Percentiles rank a stretch among this genome's conserved stretches.
phyloP scores from a whole-genome alignment of 768 basidiomycete species.

The Suillus subluteus region DNA sequence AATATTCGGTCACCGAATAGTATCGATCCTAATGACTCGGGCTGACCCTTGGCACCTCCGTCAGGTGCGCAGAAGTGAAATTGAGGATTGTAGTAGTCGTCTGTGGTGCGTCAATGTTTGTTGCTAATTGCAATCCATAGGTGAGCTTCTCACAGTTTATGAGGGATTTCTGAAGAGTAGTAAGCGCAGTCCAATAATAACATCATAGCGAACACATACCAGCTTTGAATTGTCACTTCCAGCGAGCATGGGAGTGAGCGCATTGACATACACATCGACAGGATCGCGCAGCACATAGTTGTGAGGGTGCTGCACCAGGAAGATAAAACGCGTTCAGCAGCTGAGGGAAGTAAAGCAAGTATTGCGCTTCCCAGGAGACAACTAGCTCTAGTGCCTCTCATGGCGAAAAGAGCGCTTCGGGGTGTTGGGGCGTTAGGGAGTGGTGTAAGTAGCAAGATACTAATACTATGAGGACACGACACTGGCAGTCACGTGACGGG shows the following conservation, averaged over 20 bases:
- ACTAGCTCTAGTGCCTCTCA: constrained; percentile 21
- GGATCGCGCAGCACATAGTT: constrained; percentile 75
- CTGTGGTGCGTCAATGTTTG: constrained; percentile 41
- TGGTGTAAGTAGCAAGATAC: neutral
- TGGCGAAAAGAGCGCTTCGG: constrained; percentile 14
- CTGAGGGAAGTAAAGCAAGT: constrained; percentile 17
- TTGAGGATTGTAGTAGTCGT: constrained; percentile 90
- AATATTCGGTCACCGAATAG: constrained; percentile 97
- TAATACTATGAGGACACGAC: neutral
- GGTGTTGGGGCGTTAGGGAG: neutral
- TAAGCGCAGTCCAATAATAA: constrained; percentile 14
- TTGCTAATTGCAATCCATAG: neutral
- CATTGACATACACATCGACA: constrained; percentile 85
- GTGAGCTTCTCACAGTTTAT: constrained; percentile 67
- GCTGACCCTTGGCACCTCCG: constrained; percentile 71
- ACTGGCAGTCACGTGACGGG: neutral
- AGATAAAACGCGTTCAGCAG: constrained; percentile 80
- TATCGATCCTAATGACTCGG: constrained; percentile 90
- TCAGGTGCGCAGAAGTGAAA: constrained; percentile 87
- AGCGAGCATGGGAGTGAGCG: constrained; percentile 83
- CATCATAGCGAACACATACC: constrained; percentile 43
- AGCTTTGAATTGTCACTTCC: constrained; percentile 72
- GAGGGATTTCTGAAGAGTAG: constrained; percentile 71
- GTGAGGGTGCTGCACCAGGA: constrained; percentile 86
- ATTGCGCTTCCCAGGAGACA: constrained; percentile 23